phyloP scores from a whole-genome alignment of 108 stramenopile genomes.

The Cyclotella atomus region DNA sequence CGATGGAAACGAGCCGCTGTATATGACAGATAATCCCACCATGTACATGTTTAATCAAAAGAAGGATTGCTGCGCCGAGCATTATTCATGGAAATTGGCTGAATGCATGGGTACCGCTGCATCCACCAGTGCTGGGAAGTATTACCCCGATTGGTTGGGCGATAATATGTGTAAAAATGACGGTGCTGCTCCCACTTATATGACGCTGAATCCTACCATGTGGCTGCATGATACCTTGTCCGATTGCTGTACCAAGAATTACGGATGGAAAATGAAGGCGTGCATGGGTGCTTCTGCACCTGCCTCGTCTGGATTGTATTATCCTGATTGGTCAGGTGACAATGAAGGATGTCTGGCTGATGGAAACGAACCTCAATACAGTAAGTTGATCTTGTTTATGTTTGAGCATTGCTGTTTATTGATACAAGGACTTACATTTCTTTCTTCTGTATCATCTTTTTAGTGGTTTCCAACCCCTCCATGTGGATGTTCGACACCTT shows the following conservation, averaged over 20 bases:
- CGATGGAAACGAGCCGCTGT: constrained; percentile 3
- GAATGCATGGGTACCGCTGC: background rate
- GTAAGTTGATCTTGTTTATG: too few species aligned
- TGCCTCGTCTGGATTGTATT: background rate
- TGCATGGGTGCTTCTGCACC: background rate
- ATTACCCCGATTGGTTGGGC: constrained; percentile 7
- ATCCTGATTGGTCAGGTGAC: constrained; percentile 7
- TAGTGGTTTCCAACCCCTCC: background rate
- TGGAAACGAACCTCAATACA: constrained; percentile 1
- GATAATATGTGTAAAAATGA: constrained; percentile 8
- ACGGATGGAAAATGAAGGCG: background rate
- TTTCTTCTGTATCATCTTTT: too few species aligned
- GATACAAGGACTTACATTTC: too few species aligned
- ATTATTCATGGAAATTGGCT: constrained; percentile 17
- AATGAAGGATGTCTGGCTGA: background rate
- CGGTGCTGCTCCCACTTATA: constrained; percentile 1
- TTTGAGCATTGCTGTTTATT: too few species aligned
- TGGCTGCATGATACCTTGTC: constrained; percentile 1
- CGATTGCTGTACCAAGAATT: background rate
- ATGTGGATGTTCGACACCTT: background rate
- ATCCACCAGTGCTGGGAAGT: too few species aligned
- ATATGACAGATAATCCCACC: constrained; percentile 6
- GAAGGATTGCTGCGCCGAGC: background rate
- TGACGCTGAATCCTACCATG: background rate
- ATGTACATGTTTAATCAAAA: background rate